These are phyloP conservation scores for Ganoderma lucidum DNA, from an alignment of 1,284 basidiomycete genomes.

Conservation along the genomic window DNA sequence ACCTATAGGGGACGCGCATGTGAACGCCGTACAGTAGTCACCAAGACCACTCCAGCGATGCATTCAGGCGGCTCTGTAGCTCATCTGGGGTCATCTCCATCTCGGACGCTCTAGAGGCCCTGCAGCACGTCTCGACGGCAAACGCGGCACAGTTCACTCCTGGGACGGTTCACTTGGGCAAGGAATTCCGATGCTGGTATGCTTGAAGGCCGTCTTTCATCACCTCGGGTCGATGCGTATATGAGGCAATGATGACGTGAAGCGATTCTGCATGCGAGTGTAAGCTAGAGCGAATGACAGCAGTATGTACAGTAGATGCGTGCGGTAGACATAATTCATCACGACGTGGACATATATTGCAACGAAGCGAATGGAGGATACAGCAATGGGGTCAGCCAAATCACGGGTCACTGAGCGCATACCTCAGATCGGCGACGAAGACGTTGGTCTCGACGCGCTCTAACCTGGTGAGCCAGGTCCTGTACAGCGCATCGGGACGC, in stretches of 20 bases:
- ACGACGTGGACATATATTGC: not conserved
- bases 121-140: conserved; percentile 7
- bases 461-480: conserved; percentile 25
- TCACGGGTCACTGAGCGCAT: conserved; percentile 12
- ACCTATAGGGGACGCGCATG: too few species aligned
- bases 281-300: not conserved
- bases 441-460: conserved; percentile 28
- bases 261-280: not conserved
- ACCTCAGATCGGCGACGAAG: conserved; percentile 27
- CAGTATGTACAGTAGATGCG: not conserved
- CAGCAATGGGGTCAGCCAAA: not conserved
- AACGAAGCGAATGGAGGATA: not conserved
- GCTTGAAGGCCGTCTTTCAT: not conserved
- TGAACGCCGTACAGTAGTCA: too few species aligned
- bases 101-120: conserved; percentile 9
- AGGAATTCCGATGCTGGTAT: conserved; percentile 10
- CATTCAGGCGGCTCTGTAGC: not conserved
- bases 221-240: too few species aligned
- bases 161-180: conserved; percentile 4
- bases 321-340: not conserved
- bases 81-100: conserved; percentile 1
- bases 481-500: conserved; percentile 23
- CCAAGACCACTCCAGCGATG: too few species aligned
- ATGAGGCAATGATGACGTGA: not conserved
- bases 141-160: conserved; percentile 10